Evolutionary conservation across 2,329 filamentous ascomycete species (phyloP).

Genomic region (Colletotrichum tabaci): DNA sequence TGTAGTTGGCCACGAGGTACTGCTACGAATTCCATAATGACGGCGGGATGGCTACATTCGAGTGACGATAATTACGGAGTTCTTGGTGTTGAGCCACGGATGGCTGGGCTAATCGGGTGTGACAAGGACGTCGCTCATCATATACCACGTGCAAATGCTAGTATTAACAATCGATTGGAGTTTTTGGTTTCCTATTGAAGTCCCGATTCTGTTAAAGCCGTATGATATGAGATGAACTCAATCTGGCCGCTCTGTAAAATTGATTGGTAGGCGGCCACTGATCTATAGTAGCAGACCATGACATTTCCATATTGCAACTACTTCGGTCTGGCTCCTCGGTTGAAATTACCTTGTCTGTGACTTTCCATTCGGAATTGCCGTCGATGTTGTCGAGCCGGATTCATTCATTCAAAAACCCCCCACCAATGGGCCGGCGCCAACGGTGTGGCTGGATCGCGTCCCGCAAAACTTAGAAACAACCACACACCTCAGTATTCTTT

Average conservation of each 20-base stretch:
- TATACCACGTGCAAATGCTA: conserved; percentile 34
- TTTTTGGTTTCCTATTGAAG: neutral
- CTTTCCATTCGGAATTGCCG: neutral
- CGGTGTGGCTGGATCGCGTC: conserved; percentile 23
- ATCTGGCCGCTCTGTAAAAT: neutral
- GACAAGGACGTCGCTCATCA: conserved; percentile 26
- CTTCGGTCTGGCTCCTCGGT: neutral
- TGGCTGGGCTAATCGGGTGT: neutral
- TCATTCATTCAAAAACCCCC: conserved; percentile 15
- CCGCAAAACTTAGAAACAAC: conserved; percentile 36
- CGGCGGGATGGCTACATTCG: neutral
- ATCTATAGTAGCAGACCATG: neutral
- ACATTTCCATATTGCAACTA: neutral
- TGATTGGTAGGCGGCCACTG: neutral
- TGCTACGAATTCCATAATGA: conserved; percentile 18
- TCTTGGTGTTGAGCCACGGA: neutral
- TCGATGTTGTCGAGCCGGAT: neutral
- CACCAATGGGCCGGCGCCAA: conserved; percentile 35
- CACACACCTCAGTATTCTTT: neutral
- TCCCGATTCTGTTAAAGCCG: neutral
- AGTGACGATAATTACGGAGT: conserved; percentile 16
- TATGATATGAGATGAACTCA: neutral
- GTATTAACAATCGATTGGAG: neutral
- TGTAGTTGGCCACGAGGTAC: neutral
- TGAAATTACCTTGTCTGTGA: neutral